These are phyloP conservation scores for Acidomyces sp. DNA, from an alignment of 495 filamentous ascomycete species.

Conservation along the genomic window DNA sequence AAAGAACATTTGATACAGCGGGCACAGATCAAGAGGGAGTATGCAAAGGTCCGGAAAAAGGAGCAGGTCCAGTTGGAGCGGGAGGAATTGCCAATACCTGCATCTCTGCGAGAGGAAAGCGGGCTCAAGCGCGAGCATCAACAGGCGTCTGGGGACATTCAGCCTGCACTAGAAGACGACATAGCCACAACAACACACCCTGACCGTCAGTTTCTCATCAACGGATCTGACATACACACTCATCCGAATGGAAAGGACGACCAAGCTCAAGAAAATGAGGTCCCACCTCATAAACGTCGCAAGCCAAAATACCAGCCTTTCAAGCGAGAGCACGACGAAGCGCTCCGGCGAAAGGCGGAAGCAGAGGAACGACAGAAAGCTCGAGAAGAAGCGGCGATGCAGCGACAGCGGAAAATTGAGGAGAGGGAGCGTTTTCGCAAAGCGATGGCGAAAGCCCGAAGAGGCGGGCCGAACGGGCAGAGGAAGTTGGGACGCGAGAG, in stretches of 20 bases:
- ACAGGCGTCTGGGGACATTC: not conserved
- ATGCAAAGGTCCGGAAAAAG: slow-evolving; percentile 69
- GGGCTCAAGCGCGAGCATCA: slow-evolving; percentile 1
- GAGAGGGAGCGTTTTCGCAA: slow-evolving; percentile 27
- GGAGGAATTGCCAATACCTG: slow-evolving; percentile 12
- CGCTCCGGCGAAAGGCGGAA: slow-evolving; percentile 50
- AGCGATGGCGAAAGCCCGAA: slow-evolving; percentile 53
- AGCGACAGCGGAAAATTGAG: slow-evolving; percentile 41
- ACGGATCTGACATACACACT: too few species aligned
- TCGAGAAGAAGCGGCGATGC: slow-evolving; percentile 23
- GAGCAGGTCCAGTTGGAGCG: slow-evolving; percentile 27
- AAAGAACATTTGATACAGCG: slow-evolving; percentile 83
- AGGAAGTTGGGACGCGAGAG: slow-evolving; percentile 77
- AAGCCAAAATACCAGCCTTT: slow-evolving; percentile 54
- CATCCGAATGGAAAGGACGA: too few species aligned
- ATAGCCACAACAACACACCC: slow-evolving; percentile 10
- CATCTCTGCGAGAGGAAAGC: slow-evolving; percentile 16
- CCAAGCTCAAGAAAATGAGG: slow-evolving; percentile 18
- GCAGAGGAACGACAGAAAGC: slow-evolving; percentile 42
- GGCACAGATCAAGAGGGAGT: slow-evolving; percentile 86
- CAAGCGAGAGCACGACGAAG: slow-evolving; percentile 59
- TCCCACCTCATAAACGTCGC: slow-evolving; percentile 19
- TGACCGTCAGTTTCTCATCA: slow-evolving; percentile 14
- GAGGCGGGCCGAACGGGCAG: slow-evolving; percentile 64
- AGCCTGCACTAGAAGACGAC: not conserved